Percentiles rank a stretch among this genome's conserved stretches.
Conservation (phyloP, 140 eudicot species). For the Anethum foeniculum region DNA sequence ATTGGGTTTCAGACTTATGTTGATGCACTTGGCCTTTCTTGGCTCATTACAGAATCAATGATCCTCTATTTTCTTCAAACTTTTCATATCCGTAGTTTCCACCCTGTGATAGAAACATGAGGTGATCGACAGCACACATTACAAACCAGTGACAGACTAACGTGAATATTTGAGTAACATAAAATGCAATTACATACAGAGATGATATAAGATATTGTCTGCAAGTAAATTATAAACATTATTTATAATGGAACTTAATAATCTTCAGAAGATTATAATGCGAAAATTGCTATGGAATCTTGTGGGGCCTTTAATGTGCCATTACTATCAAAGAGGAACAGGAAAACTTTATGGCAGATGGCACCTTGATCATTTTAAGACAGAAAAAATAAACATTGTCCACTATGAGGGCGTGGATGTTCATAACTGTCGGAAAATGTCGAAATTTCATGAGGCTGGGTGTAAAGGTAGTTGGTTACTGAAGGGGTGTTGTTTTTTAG, state of each 20-base stretch:
- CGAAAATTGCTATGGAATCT: neutral
- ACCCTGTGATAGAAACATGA: conserved; percentile 41
- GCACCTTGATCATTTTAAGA: neutral
- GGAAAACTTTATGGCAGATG: neutral
- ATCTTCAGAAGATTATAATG: neutral
- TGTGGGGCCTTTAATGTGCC: neutral
- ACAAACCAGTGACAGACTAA: neutral
- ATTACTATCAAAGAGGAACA: neutral
- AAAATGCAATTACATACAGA: neutral
- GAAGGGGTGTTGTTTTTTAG: neutral
- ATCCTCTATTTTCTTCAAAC: conserved; percentile 89
- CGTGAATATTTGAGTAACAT: neutral
- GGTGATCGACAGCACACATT: neutral
- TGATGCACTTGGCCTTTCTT: neutral
- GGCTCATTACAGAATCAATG: conserved; percentile 33
- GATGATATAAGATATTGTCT: neutral
- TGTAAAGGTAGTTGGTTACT: neutral
- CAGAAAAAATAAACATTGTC: neutral
- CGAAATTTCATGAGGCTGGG: neutral
- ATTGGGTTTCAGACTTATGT: neutral
- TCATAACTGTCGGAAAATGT: neutral
- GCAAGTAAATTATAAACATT: neutral
- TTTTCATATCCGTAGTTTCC: conserved; percentile 96
- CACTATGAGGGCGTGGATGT: neutral
- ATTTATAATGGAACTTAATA: neutral